Evolutionary conservation across 2,329 filamentous ascomycete genomes (phyloP).

Genomic region (Ustulina deusta): DNA sequence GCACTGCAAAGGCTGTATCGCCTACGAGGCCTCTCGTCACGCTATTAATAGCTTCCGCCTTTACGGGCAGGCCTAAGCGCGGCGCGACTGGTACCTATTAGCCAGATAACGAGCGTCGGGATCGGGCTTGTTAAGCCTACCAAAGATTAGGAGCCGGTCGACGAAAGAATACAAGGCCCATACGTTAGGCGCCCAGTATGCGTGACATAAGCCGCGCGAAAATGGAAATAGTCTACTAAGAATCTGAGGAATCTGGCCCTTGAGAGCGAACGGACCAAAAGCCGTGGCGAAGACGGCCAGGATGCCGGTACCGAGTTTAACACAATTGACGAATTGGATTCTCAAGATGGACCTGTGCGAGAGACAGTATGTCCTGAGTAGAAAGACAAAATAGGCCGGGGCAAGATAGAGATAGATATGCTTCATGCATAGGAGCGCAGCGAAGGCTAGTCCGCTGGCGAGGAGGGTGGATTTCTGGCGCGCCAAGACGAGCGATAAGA

Average conservation of each 20-base stretch:
- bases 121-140: slow-evolving; percentile 62
- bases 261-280: slow-evolving; percentile 87
- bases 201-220: slow-evolving; percentile 91
- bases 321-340: slow-evolving; percentile 80
- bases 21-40: slow-evolving; percentile 94
- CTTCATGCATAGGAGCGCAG: slow-evolving; percentile 89
- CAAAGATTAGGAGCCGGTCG: slow-evolving; percentile 83
- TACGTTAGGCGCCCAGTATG: slow-evolving; percentile 97
- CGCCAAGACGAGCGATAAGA: slow-evolving; percentile 87
- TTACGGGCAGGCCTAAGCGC: slow-evolving; percentile 78
- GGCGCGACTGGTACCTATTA: slow-evolving; percentile 76
- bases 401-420: slow-evolving; percentile 98
- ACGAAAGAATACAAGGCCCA: slow-evolving; percentile 97
- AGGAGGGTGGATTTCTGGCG: slow-evolving; percentile 80
- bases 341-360: slow-evolving; percentile 80
- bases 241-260: slow-evolving; percentile 86
- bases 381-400: slow-evolving; percentile 93
- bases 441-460: slow-evolving; percentile 84
- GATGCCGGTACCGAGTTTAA: slow-evolving; percentile 85
- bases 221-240: slow-evolving; percentile 91
- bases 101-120: slow-evolving; percentile 33
- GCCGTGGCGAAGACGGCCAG: slow-evolving; percentile 78
- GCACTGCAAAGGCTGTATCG: slow-evolving; percentile 91
- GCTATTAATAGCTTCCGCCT: slow-evolving; percentile 81
- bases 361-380: slow-evolving; percentile 90